Percentiles rank a stretch among this genome's conserved stretches.
These are phyloP conservation scores for Monilinia polystroma DNA, from an alignment of 2,329 filamentous ascomycete genomes.

Conservation along the genomic window DNA sequence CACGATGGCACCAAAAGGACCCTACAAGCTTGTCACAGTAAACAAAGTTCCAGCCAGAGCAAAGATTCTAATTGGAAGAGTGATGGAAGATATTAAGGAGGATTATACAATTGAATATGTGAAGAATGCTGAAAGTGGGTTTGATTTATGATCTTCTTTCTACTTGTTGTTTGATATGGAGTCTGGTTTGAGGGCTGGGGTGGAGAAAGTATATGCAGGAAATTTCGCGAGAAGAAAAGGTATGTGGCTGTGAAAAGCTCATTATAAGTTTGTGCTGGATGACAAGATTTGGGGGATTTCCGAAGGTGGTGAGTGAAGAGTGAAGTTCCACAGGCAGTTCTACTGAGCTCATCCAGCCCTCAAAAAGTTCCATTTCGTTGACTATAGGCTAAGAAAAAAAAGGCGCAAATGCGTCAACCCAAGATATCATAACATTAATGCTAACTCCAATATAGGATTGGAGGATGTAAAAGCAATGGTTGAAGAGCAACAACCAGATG, in stretches of 20 bases:
- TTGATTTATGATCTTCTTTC: not conserved
- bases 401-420: too few species aligned
- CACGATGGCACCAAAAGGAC: slow-evolving; percentile 48
- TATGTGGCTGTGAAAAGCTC: too few species aligned
- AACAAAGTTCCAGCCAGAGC: slow-evolving; percentile 67
- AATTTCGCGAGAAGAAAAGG: too few species aligned
- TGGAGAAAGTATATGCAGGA: too few species aligned
- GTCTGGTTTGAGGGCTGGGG: not conserved
- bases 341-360: too few species aligned
- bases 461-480: slow-evolving; percentile 57
- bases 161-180: not conserved
- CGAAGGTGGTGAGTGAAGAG: not conserved
- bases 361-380: too few species aligned
- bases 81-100: slow-evolving; percentile 61
- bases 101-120: slow-evolving; percentile 62
- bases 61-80: slow-evolving; percentile 58
- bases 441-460: slow-evolving; percentile 44
- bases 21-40: slow-evolving; percentile 64
- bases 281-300: not conserved
- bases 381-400: too few species aligned
- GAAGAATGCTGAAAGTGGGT: slow-evolving; percentile 60
- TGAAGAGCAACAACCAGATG: slow-evolving; percentile 51
- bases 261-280: too few species aligned
- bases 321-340: not conserved
- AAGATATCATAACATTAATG: not conserved